These are phyloP conservation scores for Ceratorhiza oryzae-sativae DNA, from an alignment of 1,284 basidiomycete species.

Conservation along the genomic window DNA sequence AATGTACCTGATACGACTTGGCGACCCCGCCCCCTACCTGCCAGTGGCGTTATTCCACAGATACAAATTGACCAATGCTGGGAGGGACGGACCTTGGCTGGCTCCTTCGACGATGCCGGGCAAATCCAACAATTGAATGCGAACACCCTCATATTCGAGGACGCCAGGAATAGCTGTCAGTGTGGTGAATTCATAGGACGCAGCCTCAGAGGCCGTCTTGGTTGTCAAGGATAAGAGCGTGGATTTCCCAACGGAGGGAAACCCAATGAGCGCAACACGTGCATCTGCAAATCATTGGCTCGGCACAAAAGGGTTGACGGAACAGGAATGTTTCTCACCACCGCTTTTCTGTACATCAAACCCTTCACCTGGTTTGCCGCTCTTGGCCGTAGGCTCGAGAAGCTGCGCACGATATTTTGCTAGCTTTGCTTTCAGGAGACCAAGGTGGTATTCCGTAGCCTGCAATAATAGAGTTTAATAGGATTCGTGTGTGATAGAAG, in stretches of 20 bases:
- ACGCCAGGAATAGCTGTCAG: constrained; percentile 86
- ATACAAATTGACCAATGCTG: background rate
- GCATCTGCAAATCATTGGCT: constrained; percentile 62
- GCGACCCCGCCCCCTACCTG: constrained; percentile 88
- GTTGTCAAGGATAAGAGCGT: constrained; percentile 93
- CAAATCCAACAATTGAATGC: constrained; percentile 93
- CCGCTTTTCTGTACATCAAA: constrained; percentile 96
- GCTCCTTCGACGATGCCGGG: constrained; percentile 97
- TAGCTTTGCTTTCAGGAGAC: constrained; percentile 86
- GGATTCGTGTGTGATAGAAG: too few relatives aligned
- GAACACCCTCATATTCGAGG: constrained; percentile 90
- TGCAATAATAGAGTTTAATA: constrained; percentile 49
- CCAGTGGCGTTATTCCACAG: background rate
- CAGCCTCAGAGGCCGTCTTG: constrained; percentile 86
- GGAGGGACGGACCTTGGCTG: constrained; percentile 66
- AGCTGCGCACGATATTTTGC: constrained; percentile 91
- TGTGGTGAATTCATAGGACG: constrained; percentile 96
- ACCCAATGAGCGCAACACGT: constrained; percentile 91
- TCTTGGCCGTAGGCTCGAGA: constrained; percentile 84
- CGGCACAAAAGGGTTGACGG: background rate
- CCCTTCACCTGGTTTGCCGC: constrained; percentile 81
- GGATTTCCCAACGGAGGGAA: constrained; percentile 93
- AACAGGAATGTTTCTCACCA: constrained; percentile 48
- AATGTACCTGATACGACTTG: constrained; percentile 87
- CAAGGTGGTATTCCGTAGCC: constrained; percentile 92